Percentiles rank a stretch among this genome's conserved stretches.
Conservation (phyloP, 176 grass and related monocot species). For the Zea luxurians region DNA sequence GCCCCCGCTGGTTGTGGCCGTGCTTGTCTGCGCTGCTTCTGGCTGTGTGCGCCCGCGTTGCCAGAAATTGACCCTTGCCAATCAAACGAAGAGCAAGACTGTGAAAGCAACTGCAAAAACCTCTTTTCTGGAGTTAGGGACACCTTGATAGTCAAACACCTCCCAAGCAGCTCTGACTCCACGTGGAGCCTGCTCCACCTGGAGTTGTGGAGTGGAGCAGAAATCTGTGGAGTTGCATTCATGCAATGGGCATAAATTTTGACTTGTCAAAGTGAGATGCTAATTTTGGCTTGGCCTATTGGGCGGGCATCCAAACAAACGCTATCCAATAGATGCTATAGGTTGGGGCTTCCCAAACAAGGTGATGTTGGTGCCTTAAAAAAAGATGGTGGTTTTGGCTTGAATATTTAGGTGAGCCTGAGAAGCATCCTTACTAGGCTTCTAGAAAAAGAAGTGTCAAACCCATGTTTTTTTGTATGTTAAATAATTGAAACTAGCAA, state of each 20-base stretch:
- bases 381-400: neutral
- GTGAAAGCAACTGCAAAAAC: too few species aligned
- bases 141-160: too few species aligned
- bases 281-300: neutral
- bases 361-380: neutral
- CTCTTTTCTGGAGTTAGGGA: too few species aligned
- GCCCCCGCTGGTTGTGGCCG: too few species aligned
- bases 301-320: neutral
- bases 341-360: neutral
- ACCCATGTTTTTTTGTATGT: neutral
- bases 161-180: too few species aligned
- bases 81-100: too few species aligned
- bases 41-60: too few species aligned
- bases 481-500: neutral
- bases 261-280: neutral
- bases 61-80: too few species aligned
- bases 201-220: too few species aligned
- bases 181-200: too few species aligned
- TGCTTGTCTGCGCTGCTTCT: too few species aligned
- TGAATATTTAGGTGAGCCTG: neutral
- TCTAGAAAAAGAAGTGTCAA: slow-evolving; percentile 2
- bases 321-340: neutral
- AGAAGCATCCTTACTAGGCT: neutral
- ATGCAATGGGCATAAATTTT: neutral
- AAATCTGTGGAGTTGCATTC: too few species aligned